phyloP scores from a whole-genome alignment of 441 rosid species.

The Eruca vesicaria region DNA sequence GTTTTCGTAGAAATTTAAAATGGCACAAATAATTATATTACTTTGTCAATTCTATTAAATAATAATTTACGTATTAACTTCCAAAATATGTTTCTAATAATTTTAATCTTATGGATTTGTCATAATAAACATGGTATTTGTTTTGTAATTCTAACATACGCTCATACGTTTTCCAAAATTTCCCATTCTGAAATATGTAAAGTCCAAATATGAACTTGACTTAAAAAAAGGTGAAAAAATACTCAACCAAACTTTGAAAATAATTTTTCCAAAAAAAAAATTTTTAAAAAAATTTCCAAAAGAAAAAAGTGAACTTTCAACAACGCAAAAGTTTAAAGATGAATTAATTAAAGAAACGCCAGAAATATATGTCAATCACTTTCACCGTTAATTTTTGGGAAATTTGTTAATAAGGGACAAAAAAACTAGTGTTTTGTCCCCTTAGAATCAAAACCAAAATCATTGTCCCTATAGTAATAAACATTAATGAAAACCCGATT shows the following conservation, averaged over 20 bases:
- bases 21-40: neutral
- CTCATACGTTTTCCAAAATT: neutral
- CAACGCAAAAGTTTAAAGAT: constrained; percentile 20
- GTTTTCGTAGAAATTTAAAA: neutral
- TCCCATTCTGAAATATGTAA: neutral
- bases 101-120: no score
- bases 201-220: neutral
- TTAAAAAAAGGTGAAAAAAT: neutral
- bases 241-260: neutral
- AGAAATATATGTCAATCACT: constrained; percentile 16
- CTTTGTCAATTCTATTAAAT: neutral
- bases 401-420: no score
- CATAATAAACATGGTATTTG: neutral
- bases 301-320: constrained; percentile 22
- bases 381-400: no score
- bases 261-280: no score
- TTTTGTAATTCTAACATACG: neutral
- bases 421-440: no score
- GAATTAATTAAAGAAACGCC: neutral
- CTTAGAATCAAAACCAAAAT: no score
- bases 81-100: no score
- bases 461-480: no score
- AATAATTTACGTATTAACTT: neutral
- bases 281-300: constrained; percentile 5
- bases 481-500: no score